Evolutionary conservation across 2,329 filamentous ascomycete species (phyloP), one percentile per base, ranked within the genome.

Genomic region (Penicillium oxalicum): DNA sequence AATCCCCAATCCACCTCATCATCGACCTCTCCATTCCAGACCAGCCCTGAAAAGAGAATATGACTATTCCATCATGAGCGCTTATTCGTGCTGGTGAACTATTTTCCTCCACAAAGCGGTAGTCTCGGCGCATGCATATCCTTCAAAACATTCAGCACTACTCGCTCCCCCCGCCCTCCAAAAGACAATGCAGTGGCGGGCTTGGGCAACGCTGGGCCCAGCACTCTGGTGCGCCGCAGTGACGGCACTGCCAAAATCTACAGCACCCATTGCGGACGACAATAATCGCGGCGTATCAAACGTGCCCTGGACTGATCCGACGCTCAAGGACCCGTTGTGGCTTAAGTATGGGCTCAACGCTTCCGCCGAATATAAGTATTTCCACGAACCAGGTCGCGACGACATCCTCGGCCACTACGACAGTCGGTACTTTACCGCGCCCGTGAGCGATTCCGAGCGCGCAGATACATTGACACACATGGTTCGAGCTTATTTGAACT

Each of bases 321-420:
- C 52, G 9, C 44, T 51, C 32, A 48, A 39, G 18, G 52, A 57
- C 37, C 46, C 52, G 4, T 45, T 63, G 9, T 60, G 58, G 59
- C 44, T 50, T 4, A 54, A 61, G 40, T 63, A 63, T 45, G 56
- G 61, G 0, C 54, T 64, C 18, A 64, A 64, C 49, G 51, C 49
- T 7, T 61, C 61, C 7, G 58, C 54, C 49, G 71, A 74, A 44
- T 65, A 62, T 47, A 86, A 86, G 62, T 86, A 86, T 68, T 86
- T 86, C 67, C 73, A 77, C 48, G 84, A 88, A 63, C 80, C 83
- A 0, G 83, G 84, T 44, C 71, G 70, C 46, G 75, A 76, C 58
- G 71, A 81, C 45, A 75, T 77, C 28, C 76, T 86, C 24, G 79
- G 80, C 44, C 87, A 91, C 70, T 91, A 91, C 68, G 87, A 91